phyloP scores from a whole-genome alignment of 2,329 filamentous ascomycete species.

The Pseudogymnoascus sp. region DNA sequence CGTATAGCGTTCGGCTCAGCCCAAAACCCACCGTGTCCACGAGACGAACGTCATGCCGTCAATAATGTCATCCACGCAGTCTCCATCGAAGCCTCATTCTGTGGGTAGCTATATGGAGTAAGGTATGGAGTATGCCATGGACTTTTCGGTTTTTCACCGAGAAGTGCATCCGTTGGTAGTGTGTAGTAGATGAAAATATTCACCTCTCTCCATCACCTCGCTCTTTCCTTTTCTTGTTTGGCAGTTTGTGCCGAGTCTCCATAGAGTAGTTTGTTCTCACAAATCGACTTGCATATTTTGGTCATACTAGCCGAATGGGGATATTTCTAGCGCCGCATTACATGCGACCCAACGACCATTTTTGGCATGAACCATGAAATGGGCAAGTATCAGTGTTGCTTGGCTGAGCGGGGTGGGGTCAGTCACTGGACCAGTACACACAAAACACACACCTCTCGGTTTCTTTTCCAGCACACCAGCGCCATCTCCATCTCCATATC shows the following conservation, averaged over 20 bases:
- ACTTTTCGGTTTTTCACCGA: background rate
- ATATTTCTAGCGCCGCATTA: background rate
- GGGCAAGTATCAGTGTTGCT: background rate
- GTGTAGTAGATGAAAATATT: background rate
- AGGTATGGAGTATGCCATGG: background rate
- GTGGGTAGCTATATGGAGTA: background rate
- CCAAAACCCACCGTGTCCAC: background rate
- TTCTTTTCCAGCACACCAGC: background rate
- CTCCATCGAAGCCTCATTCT: background rate
- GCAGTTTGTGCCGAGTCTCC: background rate
- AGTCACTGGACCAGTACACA: background rate
- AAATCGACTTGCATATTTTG: background rate
- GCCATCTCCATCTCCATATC: background rate
- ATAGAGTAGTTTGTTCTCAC: background rate
- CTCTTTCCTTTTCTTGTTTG: background rate
- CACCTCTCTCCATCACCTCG: background rate
- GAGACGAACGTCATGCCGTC: constrained; percentile 1
- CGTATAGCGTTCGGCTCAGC: background rate
- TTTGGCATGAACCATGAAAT: background rate
- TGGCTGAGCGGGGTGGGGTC: background rate
- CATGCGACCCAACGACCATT: background rate
- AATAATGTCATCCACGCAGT: background rate
- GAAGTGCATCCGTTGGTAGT: background rate
- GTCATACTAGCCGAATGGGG: background rate
- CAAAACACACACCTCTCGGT: background rate